Evolutionary conservation across 2,329 filamentous ascomycete genomes (phyloP).

Genomic region (Ambrosiella cleistominuta): DNA sequence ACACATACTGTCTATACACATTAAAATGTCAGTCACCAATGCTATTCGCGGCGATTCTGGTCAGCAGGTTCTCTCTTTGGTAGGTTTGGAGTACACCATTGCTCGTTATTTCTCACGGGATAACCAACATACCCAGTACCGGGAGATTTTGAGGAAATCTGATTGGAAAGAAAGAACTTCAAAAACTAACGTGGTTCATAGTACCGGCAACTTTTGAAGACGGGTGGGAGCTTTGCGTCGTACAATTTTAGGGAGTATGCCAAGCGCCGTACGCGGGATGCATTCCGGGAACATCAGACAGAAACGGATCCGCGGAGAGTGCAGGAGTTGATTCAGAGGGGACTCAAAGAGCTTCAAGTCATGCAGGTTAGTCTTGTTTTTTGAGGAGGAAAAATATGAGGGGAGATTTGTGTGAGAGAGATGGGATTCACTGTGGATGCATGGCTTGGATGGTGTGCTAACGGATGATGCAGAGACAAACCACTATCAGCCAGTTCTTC

Average conservation of each 20-base stretch:
- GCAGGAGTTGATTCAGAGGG: conserved; percentile 80
- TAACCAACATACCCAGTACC: background rate
- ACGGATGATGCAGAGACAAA: conserved; percentile 56
- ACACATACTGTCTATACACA: conserved; percentile 8
- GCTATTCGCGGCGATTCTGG: conserved; percentile 35
- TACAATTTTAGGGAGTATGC: conserved; percentile 99
- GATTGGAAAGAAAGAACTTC: too few species aligned
- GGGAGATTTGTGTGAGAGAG: background rate
- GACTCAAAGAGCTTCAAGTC: conserved; percentile 68
- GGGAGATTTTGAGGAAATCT: background rate
- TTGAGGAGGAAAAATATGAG: background rate
- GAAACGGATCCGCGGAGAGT: conserved; percentile 58
- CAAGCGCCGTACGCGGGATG: conserved; percentile 72
- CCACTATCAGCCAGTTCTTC: conserved; percentile 85
- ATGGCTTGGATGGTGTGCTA: background rate
- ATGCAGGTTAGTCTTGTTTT: conserved; percentile 52
- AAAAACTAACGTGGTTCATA: conserved; percentile 21
- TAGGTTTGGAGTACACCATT: conserved; percentile 22
- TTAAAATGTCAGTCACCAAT: conserved; percentile 22
- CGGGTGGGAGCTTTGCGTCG: conserved; percentile 69
- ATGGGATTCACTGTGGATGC: background rate
- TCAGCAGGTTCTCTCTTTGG: conserved; percentile 39
- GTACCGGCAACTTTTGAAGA: conserved; percentile 85
- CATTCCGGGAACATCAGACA: conserved; percentile 63
- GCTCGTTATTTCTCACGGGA: too few species aligned